phyloP scores from a whole-genome alignment of 768 basidiomycete genomes.

The Paxillus ammoniavirescens region DNA sequence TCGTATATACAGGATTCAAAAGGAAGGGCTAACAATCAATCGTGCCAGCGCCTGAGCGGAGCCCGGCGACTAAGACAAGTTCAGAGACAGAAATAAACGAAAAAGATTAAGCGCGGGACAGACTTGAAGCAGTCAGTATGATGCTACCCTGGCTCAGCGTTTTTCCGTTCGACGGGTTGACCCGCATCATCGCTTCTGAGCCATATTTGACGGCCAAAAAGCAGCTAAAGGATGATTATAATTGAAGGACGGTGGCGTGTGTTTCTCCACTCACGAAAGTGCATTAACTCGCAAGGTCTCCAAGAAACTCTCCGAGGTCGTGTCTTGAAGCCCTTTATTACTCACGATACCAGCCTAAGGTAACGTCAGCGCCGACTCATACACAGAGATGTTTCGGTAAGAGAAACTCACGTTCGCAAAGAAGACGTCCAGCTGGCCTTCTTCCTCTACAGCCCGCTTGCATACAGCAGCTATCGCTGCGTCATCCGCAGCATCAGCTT shows the following conservation, averaged over 20 bases:
- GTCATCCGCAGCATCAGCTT: conserved; percentile 86
- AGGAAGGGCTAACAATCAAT: conserved; percentile 62
- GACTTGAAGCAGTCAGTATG: conserved; percentile 83
- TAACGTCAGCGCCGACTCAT: not conserved
- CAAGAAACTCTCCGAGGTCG: conserved; percentile 66
- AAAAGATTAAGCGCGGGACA: conserved; percentile 18
- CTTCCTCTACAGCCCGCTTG: conserved; percentile 69
- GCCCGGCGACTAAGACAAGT: conserved; percentile 65
- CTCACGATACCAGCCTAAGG: conserved; percentile 67
- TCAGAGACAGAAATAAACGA: not conserved
- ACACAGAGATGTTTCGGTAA: not conserved
- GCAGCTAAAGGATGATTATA: conserved; percentile 47
- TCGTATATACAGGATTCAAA: not conserved
- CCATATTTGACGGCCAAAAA: conserved; percentile 89
- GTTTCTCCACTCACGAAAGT: conserved; percentile 44
- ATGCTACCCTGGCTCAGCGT: conserved; percentile 73
- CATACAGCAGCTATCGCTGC: conserved; percentile 65
- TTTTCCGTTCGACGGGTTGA: conserved; percentile 69
- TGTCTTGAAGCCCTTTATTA: conserved; percentile 44
- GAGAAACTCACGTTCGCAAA: conserved; percentile 77
- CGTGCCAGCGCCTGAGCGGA: conserved; percentile 79
- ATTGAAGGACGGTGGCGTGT: conserved; percentile 5
- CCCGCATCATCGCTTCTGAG: conserved; percentile 74
- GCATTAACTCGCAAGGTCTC: conserved; percentile 76
- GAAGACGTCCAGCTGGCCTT: conserved; percentile 89